Percentiles rank a stretch among this genome's conserved stretches.
Evolutionary conservation across 768 basidiomycete species (phyloP).

Genomic region (Pleurotus salmoneostramineus): DNA sequence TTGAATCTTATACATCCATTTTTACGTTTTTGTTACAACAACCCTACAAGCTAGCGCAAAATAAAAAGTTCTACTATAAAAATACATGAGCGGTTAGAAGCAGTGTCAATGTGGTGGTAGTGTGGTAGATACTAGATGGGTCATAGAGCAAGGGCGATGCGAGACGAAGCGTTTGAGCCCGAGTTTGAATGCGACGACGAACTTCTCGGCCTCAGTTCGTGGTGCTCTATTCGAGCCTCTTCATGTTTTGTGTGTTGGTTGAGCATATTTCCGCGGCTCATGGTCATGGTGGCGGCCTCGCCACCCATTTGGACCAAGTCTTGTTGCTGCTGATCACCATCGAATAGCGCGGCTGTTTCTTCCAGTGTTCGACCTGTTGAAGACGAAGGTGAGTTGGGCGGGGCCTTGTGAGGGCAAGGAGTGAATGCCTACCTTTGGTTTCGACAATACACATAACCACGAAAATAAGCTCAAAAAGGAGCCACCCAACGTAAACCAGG

Average conservation of each 20-base stretch:
- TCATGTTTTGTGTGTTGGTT: conserved; percentile 6
- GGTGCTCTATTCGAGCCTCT: conserved; percentile 1
- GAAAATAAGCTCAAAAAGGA: conserved; percentile 57
- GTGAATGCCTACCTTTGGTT: conserved; percentile 44
- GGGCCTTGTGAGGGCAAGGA: not conserved
- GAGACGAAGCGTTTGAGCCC: not conserved
- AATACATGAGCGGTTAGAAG: not conserved
- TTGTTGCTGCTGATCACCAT: conserved; percentile 47
- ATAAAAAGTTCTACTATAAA: not conserved
- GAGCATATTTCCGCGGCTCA: conserved; percentile 20
- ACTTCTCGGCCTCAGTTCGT: conserved; percentile 2
- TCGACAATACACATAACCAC: conserved; percentile 54
- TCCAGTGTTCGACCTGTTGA: conserved; percentile 57
- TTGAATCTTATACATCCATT: not conserved
- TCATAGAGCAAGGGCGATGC: conserved; percentile 2
- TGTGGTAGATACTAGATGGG: no score
- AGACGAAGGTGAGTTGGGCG: not conserved
- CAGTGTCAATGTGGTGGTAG: not conserved
- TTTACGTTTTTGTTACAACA: not conserved
- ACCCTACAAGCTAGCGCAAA: no score
- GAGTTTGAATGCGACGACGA: not conserved
- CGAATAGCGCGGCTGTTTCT: conserved; percentile 71
- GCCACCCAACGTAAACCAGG: conserved; percentile 61
- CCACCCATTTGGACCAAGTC: conserved; percentile 44
- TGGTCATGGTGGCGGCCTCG: conserved; percentile 40